phyloP scores from a whole-genome alignment of 108 stramenopile genomes.

The Conticribra weissflogii region DNA sequence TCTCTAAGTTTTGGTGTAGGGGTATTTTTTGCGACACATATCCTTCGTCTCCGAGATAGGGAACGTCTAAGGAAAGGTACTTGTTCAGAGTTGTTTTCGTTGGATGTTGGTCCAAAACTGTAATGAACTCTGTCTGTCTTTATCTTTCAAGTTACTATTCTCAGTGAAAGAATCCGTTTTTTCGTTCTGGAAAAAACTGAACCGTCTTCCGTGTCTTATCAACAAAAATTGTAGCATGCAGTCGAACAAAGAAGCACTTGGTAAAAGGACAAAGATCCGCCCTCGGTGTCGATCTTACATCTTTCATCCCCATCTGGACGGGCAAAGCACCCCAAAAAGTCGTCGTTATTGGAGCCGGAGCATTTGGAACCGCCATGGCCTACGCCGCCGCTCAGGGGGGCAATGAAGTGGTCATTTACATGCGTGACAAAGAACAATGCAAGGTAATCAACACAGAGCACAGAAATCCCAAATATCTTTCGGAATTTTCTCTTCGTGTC shows the following conservation, averaged over 20 bases:
- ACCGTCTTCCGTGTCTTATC: too few relatives aligned
- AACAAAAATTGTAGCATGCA: conserved; percentile 34
- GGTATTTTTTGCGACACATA: conserved; percentile 34
- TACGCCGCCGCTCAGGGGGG: conserved; percentile 67
- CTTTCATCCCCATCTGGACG: conserved; percentile 19
- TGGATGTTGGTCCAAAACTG: too few relatives aligned
- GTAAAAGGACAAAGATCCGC: conserved; percentile 35
- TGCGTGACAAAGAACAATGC: conserved; percentile 58
- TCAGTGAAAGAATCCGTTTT: too few relatives aligned
- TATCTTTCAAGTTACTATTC: too few relatives aligned
- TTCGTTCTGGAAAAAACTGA: too few relatives aligned
- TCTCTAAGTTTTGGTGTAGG: conserved; percentile 27
- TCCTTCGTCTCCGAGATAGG: conserved; percentile 47
- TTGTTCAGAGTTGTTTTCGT: not conserved
- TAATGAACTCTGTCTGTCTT: too few relatives aligned
- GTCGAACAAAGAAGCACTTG: conserved; percentile 48
- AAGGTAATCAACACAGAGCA: conserved; percentile 52
- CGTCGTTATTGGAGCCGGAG: conserved; percentile 56
- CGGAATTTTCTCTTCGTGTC: conserved; percentile 58
- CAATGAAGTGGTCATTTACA: conserved; percentile 65
- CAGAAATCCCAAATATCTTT: conserved; percentile 75
- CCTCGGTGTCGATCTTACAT: conserved; percentile 30
- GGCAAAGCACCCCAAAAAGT: conserved; percentile 35
- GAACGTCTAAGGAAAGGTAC: conserved; percentile 38
- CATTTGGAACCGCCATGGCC: conserved; percentile 87